Percentiles rank a stretch among this genome's conserved stretches.
These are phyloP conservation scores for Phlegmacium glaucopus DNA, from an alignment of 768 basidiomycete genomes.

Conservation along the genomic window DNA sequence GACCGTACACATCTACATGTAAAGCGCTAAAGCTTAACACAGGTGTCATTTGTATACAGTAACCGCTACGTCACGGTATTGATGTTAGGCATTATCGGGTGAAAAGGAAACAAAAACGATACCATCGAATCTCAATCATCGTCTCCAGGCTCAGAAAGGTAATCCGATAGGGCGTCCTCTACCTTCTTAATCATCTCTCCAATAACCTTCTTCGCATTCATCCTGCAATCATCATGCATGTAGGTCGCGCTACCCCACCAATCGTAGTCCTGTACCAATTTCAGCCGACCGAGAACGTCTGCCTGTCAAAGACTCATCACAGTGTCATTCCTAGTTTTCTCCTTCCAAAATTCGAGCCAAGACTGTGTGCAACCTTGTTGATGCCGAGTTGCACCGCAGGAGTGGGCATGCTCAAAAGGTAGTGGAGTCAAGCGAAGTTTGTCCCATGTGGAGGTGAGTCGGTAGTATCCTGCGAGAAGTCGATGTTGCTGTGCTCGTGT, in stretches of 20 bases:
- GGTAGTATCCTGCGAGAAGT: conserved; percentile 66
- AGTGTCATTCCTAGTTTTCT: conserved; percentile 60
- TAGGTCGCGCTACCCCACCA: conserved; percentile 70
- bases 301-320: conserved; percentile 58
- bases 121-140: conserved; percentile 6
- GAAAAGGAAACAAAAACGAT: no score
- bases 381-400: conserved; percentile 69
- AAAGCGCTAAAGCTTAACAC: no score
- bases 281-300: conserved; percentile 66
- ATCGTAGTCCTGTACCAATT: conserved; percentile 62
- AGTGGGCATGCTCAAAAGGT: conserved; percentile 59
- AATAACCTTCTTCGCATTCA: conserved; percentile 53
- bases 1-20: no score
- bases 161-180: conserved; percentile 60
- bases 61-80: no score
- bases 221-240: conserved; percentile 75
- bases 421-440: conserved; percentile 53
- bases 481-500: conserved; percentile 59
- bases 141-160: conserved; percentile 42
- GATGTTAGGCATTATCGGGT: no score
- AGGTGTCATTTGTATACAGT: no score
- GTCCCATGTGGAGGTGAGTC: conserved; percentile 67
- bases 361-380: conserved; percentile 69
- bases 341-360: conserved; percentile 81
- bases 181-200: conserved; percentile 51